Evolutionary conservation across 495 filamentous ascomycete species (phyloP), one percentile per base, ranked within the genome.

Genomic region (Talaromyces trachyspermus): DNA sequence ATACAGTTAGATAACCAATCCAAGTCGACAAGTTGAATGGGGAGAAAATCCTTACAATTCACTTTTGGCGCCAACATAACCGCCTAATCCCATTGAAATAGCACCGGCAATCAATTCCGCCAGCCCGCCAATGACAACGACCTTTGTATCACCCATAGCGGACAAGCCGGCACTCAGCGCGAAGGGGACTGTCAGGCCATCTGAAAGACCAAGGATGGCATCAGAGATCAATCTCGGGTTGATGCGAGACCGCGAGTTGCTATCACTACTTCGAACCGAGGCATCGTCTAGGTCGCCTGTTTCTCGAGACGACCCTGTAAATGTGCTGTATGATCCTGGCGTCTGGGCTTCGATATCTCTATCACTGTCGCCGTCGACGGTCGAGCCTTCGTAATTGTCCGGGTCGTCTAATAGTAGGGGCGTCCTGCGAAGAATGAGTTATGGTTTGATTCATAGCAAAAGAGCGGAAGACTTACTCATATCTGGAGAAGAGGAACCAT

Each of bases 81-180:
- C 83, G 17, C 83, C 76, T 7, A 86, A 69, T 5, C 83, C 83
- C 83, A 86, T 86, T n/a, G 77, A 82, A 48, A 86, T 83, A 23
- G 78, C 74, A 24, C 83, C 81, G 10, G 75, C 76, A 49, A 80
- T 76, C 27, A 86, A 70, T 62, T 86, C 83, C 2, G 83, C 83
- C 32, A 85, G 68, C 3, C 83, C 83, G 10, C 79, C 83, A 49
- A 80, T 75, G 45, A 86, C 75, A 49, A 86, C 83, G 11, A 84
- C 74, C 46, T 72, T 71, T 0, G 78, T 75, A 40, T 76, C 68
- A 27, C 79, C 79, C 19, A 83, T 61, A 8, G 45, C 56, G 6
- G 74, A 76, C 20, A 84, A 57, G 9, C 80, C 80, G 1, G 80
- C 80, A 1, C 79, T 83, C 24, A 84, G 58, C 10, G 80, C 80